Percentiles rank a stretch among this genome's conserved stretches.
phyloP scores from a whole-genome alignment of 2,329 filamentous ascomycete genomes.

The Fusarium citri region DNA sequence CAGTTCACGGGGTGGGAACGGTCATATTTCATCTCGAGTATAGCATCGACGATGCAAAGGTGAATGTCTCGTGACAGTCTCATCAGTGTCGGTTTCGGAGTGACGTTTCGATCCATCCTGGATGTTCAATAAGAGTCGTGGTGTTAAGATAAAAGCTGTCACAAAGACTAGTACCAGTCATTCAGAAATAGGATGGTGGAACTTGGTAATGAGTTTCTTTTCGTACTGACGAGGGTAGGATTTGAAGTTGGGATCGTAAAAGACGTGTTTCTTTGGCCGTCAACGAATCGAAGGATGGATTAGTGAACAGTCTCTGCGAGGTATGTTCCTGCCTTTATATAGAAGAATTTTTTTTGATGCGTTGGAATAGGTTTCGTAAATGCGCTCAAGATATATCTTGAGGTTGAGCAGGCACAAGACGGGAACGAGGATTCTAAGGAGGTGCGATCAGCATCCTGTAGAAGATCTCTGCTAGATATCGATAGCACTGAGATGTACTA shows the following conservation, averaged over 20 bases:
- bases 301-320: background rate
- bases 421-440: too few relatives aligned
- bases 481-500: too few relatives aligned
- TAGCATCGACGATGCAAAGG: background rate
- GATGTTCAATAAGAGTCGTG: background rate
- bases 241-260: background rate
- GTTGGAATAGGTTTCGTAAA: background rate
- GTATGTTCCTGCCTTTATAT: background rate
- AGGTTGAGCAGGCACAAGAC: too few relatives aligned
- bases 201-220: background rate
- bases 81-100: background rate
- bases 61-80: slow-evolving; percentile 1
- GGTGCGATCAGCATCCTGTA: too few relatives aligned
- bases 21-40: background rate
- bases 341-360: background rate
- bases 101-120: background rate
- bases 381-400: background rate
- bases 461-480: too few relatives aligned
- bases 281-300: background rate
- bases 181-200: background rate
- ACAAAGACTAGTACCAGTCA: background rate
- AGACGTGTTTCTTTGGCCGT: background rate
- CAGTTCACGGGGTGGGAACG: background rate
- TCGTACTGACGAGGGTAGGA: background rate
- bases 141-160: background rate